These are phyloP conservation scores for Lenzites betulinus DNA, from an alignment of 768 basidiomycete genomes.

Conservation along the genomic window DNA sequence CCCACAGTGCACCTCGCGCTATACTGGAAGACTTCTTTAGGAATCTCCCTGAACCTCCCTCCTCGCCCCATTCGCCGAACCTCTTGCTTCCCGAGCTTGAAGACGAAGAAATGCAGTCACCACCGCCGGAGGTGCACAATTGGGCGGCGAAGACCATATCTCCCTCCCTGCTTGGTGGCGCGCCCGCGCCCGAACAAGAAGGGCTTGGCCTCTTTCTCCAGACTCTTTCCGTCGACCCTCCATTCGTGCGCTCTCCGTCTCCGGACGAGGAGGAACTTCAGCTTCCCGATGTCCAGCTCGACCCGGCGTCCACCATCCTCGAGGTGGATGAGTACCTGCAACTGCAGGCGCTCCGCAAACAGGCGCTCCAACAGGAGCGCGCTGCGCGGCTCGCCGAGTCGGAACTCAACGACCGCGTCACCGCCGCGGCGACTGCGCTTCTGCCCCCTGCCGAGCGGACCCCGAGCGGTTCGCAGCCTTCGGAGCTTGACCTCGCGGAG, in stretches of 20 bases:
- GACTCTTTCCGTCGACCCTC: constrained; percentile 23
- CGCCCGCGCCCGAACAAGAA: constrained; percentile 12
- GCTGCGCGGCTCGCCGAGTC: constrained; percentile 26
- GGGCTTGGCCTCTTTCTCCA: constrained; percentile 31
- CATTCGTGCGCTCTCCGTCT: constrained; percentile 29
- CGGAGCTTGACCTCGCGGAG: constrained; percentile 29
- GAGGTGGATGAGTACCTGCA: constrained; percentile 28
- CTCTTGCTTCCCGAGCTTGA: constrained; percentile 19
- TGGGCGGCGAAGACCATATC: constrained; percentile 23
- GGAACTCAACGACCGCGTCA: constrained; percentile 33
- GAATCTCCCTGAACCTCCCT: constrained; percentile 14
- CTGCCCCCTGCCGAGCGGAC: constrained; percentile 32
- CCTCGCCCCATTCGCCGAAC: constrained; percentile 25
- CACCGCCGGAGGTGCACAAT: background rate
- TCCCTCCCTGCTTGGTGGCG: constrained; percentile 23
- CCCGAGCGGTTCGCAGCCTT: constrained; percentile 42
- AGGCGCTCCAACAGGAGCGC: constrained; percentile 25
- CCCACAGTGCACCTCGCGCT: constrained; percentile 8
- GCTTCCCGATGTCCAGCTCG: constrained; percentile 30
- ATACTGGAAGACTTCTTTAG: constrained; percentile 19
- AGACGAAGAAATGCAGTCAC: constrained; percentile 7
- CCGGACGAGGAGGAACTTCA: constrained; percentile 31
- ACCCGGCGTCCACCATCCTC: constrained; percentile 20
- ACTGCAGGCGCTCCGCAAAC: constrained; percentile 24
- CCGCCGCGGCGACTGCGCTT: constrained; percentile 31